These are phyloP conservation scores for Fagus sylvatica DNA, from an alignment of 306 rosid species.

Conservation along the genomic window DNA sequence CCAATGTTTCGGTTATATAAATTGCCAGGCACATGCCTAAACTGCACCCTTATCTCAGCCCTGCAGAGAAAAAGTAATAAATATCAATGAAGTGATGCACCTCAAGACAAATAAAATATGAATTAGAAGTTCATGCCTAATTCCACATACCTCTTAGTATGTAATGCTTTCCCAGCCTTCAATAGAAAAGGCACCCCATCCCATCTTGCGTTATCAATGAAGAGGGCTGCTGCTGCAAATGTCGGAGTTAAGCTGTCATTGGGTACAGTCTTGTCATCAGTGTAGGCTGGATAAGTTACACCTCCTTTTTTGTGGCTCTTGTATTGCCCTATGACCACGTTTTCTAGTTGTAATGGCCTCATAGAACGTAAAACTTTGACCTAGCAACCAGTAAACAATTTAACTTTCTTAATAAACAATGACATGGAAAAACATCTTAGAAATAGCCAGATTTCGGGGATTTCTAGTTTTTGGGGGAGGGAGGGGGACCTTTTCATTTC, in stretches of 20 bases:
- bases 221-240: constrained; percentile 92
- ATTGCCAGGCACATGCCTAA: constrained; percentile 91
- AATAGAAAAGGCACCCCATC: constrained; percentile 92
- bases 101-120: not conserved
- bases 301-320: constrained; percentile 85
- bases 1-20: constrained; percentile 74
- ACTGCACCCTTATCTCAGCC: constrained; percentile 93
- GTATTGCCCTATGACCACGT: constrained; percentile 72
- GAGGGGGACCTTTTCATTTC: constrained; percentile 79
- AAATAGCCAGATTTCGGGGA: not conserved
- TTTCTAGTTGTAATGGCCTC: constrained; percentile 70
- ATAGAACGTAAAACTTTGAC: constrained; percentile 90
- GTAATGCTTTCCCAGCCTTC: constrained; percentile 95
- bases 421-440: not conserved
- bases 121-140: not conserved
- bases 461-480: not conserved
- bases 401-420: not conserved
- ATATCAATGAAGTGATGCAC: not conserved
- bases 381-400: constrained; percentile 42
- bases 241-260: constrained; percentile 86
- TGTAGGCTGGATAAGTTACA: constrained; percentile 68
- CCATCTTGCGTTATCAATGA: constrained; percentile 93
- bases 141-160: constrained; percentile 56
- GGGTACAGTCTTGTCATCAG: constrained; percentile 83
- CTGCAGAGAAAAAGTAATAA: constrained; percentile 24